phyloP scores from a whole-genome alignment of 2,329 filamentous ascomycete genomes.

The Achaetomium macrosporum region DNA sequence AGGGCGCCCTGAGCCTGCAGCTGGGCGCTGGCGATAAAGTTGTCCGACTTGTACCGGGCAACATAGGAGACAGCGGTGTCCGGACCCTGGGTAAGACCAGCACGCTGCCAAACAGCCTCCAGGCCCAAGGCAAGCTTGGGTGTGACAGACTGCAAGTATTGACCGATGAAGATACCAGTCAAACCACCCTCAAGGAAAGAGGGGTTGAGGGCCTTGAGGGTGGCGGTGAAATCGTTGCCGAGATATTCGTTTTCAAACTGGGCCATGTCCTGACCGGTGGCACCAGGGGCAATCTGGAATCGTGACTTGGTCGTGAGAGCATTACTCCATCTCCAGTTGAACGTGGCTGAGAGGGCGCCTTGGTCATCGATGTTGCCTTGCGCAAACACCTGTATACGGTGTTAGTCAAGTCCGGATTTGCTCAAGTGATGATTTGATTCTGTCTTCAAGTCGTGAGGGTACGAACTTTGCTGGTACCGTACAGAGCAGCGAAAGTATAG shows the following conservation, averaged over 20 bases:
- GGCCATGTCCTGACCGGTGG: conserved; percentile 70
- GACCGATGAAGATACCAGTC: conserved; percentile 92
- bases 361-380: conserved; percentile 96
- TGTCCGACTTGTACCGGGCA: conserved; percentile 80
- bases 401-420: neutral
- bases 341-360: conserved; percentile 76
- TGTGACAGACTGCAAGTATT: conserved; percentile 91
- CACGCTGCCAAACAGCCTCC: conserved; percentile 90
- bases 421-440: no score
- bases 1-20: conserved; percentile 82
- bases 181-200: conserved; percentile 85
- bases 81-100: conserved; percentile 76
- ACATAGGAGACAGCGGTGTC: conserved; percentile 87
- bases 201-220: conserved; percentile 92
- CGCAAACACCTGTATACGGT: conserved; percentile 67
- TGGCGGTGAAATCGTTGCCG: conserved; percentile 87
- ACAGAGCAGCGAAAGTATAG: conserved; percentile 91
- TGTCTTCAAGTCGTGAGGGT: neutral
- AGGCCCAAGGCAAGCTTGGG: conserved; percentile 80
- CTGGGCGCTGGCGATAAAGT: conserved; percentile 91
- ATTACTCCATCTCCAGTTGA: conserved; percentile 81
- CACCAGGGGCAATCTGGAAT: conserved; percentile 73
- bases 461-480: conserved; percentile 80
- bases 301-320: conserved; percentile 76
- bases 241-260: conserved; percentile 95